Base-by-base conservation (phyloP, 805 yeast genomes). In the Blastobotrys robertii region DNA sequence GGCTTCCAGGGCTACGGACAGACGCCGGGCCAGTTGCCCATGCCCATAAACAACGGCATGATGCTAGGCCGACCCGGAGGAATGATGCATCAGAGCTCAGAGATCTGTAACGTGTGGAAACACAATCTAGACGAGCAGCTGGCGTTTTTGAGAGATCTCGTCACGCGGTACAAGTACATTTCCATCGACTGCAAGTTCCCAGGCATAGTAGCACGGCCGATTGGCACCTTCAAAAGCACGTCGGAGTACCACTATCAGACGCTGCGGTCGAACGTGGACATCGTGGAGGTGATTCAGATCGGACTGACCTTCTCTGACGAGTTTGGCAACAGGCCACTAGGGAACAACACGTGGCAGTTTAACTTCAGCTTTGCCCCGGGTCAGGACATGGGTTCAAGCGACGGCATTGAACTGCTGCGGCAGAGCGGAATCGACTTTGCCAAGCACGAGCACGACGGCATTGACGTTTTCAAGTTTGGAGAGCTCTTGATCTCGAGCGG, bases 231-330 rank as follows among this genome's bases (percentile, higher is more conserved):
- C 64, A 77, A 85, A 54, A 79, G 92, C 2, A 84, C 92, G 11
- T 73, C 82, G 16, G 97, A 92, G 61, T 92, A 87, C 63, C 97
- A 92, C 62, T 92, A 90, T 59, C 98, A 92, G 63, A 90, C 97
- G 0, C 73, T 92, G 64, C 74, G 98, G 57, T 72, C 94, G 8
- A 92, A 92, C 60, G 84, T 92, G 3, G 98, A 92, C 62, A 69
- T 92, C 44, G 65, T 88, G 51, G 80, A 81, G 53, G 76, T 92
- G 45, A 80, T 92, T 43, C 98, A 92, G 63, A 73, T 92, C 43
- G 94, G 94, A 19, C 68, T 86, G 34, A 79, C 94, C 0, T 62
- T 86, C 16, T 69, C 84, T 44, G 92, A 83, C 58, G 68, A 69
- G 36, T 70, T 69, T 42, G 92, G 90, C 10, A 76, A 74, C 45